A percentile compares a stretch with the other conserved stretches of the same genome.
Conservation (phyloP, 352 stramenopile genomes). For the Phytophthora palmivora region DNA sequence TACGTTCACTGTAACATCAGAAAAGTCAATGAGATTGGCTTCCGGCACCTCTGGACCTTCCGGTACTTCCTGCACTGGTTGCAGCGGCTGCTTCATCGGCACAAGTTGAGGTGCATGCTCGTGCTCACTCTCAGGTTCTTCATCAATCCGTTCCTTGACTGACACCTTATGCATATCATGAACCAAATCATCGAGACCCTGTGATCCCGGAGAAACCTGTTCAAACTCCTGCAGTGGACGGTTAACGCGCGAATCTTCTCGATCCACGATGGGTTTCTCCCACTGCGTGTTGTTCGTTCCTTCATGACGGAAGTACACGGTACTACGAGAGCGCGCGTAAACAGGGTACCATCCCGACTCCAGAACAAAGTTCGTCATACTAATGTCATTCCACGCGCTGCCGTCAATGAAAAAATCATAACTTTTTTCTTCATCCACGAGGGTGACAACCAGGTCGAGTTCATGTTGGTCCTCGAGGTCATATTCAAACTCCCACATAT, state of each 20-base stretch:
- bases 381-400: constrained; percentile 71
- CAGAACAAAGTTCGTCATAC: constrained; percentile 85
- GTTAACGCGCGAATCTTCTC: constrained; percentile 44
- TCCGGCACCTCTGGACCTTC: constrained; percentile 41
- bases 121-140: constrained; percentile 38
- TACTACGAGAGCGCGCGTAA: constrained; percentile 74
- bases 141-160: constrained; percentile 25
- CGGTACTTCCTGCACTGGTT: constrained; percentile 37
- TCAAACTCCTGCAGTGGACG: constrained; percentile 39
- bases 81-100: constrained; percentile 37
- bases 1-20: constrained; percentile 58
- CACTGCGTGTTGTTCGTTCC: constrained; percentile 68
- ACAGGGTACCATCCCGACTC: constrained; percentile 80
- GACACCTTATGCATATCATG: constrained; percentile 25
- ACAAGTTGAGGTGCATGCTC: constrained; percentile 31
- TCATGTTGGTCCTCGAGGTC: constrained; percentile 75
- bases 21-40: constrained; percentile 74
- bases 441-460: constrained; percentile 67
- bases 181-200: constrained; percentile 40
- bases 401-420: constrained; percentile 87
- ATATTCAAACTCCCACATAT: constrained; percentile 82
- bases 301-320: constrained; percentile 82
- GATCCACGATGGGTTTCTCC: constrained; percentile 78
- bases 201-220: constrained; percentile 43
- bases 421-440: constrained; percentile 66